A percentile compares a stretch with the other conserved stretches of the same genome.
phyloP scores from a whole-genome alignment of 2,329 filamentous ascomycete species.

The Chaetomium sp. region DNA sequence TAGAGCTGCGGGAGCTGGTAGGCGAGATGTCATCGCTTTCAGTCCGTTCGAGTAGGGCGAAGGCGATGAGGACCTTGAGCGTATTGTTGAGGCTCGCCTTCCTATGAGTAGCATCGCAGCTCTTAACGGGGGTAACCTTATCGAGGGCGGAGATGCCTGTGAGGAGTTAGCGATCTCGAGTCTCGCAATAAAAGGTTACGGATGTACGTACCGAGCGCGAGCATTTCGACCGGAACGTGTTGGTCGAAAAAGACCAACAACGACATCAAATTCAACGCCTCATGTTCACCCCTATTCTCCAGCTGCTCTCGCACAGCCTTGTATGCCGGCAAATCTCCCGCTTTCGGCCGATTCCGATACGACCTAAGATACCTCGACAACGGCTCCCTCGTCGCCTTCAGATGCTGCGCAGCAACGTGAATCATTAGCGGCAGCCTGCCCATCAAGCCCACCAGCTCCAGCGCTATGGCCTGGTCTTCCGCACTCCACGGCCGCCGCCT shows the following conservation, averaged over 20 bases:
- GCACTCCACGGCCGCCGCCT: conserved; percentile 57
- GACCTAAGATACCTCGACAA: conserved; percentile 62
- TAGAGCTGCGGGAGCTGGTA: conserved; percentile 46
- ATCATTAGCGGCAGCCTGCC: conserved; percentile 68
- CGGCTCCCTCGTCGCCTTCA: conserved; percentile 63
- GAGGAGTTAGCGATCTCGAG: conserved; percentile 23
- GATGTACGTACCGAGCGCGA: conserved; percentile 53
- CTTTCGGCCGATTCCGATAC: conserved; percentile 57
- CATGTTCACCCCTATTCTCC: conserved; percentile 47
- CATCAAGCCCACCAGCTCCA: conserved; percentile 64
- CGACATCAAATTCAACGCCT: conserved; percentile 66
- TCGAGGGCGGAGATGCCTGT: conserved; percentile 50
- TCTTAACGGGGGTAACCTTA: conserved; percentile 50
- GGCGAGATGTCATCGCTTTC: conserved; percentile 48
- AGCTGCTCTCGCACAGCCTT: conserved; percentile 53
- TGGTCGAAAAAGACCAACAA: conserved; percentile 67
- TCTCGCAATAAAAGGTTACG: neutral
- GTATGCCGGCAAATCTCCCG: conserved; percentile 53
- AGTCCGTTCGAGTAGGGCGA: conserved; percentile 55
- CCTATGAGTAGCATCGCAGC: conserved; percentile 43
- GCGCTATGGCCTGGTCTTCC: conserved; percentile 58
- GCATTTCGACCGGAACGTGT: conserved; percentile 66
- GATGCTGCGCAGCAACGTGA: conserved; percentile 63
- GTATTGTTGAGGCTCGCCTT: conserved; percentile 50
- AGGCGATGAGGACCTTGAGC: conserved; percentile 53